Evolutionary conservation across 495 filamentous ascomycete species (phyloP), one percentile per base, ranked within the genome.

Genomic region (Elasticomyces elasticus): DNA sequence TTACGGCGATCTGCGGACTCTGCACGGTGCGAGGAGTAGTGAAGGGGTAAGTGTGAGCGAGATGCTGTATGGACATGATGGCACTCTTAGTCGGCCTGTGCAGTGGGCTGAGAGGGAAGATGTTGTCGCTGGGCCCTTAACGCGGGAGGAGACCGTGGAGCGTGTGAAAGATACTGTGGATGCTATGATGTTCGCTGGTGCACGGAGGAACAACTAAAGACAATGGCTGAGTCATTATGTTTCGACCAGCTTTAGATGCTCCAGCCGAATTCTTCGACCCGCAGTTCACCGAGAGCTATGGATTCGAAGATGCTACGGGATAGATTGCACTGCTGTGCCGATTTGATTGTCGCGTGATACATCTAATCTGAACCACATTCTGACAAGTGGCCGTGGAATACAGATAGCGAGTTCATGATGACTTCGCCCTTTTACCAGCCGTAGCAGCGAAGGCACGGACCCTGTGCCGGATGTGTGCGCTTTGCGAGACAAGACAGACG

Each of bases 371-470:
- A 49, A 10, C n/a, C 27, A 20, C 37, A 25, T 24, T 53, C 51
- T 38, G 24, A 13, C 25, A 17, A 17, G 7, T 10, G 37, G 4
- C 22, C n/a, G n/a, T 22, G 13, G 20, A 1, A 13, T 23, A 25
- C 49, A 57, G 55, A 57, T 41, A 26, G 17, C 47, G 55, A 57
- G 40, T 57, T 57, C 55, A 52, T 51, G 48, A 57, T 57, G 55
- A 57, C 55, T 0, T 28, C 31, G 24, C 54, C 54, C n/a, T 49
- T 28, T 27, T 49, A 49, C 45, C 45, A 49, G 45, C 45, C 45
- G n/a, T 49, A 40, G 35, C 4, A 13, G 35, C 35, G 35, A 12
- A 17, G n/a, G n/a, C n/a, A 12, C 35, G 35, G 35, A 12, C 35
- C 35, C 19, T 40, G 35, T 17, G 35, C 35, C 19, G 3, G 35